Evolutionary conservation across 176 grass and related monocot genomes (phyloP).

Genomic region (Avena eriantha): DNA sequence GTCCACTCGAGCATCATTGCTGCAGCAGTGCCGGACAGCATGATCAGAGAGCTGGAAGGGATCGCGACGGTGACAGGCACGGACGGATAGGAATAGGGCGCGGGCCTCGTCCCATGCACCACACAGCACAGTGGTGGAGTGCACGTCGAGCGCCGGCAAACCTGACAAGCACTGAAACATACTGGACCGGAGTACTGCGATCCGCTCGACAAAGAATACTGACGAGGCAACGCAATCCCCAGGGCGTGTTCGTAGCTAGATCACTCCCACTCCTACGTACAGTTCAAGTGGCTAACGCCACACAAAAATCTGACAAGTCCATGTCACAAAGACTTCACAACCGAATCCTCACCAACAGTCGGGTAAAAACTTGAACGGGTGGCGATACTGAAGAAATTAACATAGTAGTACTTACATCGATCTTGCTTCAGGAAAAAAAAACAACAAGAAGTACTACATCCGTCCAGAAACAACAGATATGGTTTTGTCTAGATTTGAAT

Average conservation of each 20-base stretch:
- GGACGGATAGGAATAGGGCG: background rate
- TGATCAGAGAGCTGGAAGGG: conserved; percentile 5
- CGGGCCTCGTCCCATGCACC: background rate
- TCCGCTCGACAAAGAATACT: background rate
- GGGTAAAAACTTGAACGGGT: too few species aligned
- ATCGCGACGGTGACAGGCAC: background rate
- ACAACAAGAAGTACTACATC: conserved; percentile 29
- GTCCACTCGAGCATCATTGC: conserved; percentile 5
- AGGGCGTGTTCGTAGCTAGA: too few species aligned
- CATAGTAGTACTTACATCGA: too few species aligned
- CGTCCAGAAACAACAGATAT: too few species aligned
- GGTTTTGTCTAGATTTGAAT: too few species aligned
- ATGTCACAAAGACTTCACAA: too few species aligned
- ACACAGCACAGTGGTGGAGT: background rate
- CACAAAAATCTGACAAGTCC: too few species aligned
- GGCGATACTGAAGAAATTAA: too few species aligned
- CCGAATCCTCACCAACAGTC: too few species aligned
- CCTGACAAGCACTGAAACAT: background rate
- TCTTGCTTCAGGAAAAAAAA: conserved; percentile 43
- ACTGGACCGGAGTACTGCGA: background rate
- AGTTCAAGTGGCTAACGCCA: too few species aligned
- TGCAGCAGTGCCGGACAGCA: background rate
- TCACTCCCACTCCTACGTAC: too few species aligned
- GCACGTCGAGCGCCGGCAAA: background rate
- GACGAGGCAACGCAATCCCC: background rate